Conservation (phyloP, 805 yeast genomes). For the Brettanomyces nanus region DNA sequence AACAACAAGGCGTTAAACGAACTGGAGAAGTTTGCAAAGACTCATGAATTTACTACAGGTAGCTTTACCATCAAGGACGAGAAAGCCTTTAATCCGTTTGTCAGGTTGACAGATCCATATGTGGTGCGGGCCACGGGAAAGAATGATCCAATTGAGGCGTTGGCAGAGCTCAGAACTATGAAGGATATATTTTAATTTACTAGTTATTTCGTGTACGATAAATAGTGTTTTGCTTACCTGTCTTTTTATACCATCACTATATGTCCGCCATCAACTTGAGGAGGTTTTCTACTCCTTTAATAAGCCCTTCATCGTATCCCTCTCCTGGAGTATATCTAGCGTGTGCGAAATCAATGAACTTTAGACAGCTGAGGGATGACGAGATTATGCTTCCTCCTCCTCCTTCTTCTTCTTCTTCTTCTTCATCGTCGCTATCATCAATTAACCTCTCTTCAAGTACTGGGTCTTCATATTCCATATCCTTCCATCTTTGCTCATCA, state of each 20-base stretch:
- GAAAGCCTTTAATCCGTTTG: constrained; percentile 76
- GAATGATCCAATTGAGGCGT: constrained; percentile 42
- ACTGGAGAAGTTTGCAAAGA: constrained; percentile 42
- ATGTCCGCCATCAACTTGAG: constrained; percentile 32
- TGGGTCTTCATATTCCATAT: constrained; percentile 32
- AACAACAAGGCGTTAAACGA: constrained; percentile 41
- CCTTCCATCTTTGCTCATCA: constrained; percentile 47
- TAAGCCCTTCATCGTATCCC: constrained; percentile 64
- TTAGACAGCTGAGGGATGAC: constrained; percentile 47
- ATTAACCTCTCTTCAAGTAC: constrained; percentile 19
- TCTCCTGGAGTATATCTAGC: constrained; percentile 52
- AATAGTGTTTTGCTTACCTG: background rate
- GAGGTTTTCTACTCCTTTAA: constrained; percentile 63
- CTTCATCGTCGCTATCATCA: constrained; percentile 16
- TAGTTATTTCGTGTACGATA: background rate
- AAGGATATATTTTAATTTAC: constrained; percentile 48
- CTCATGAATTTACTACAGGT: constrained; percentile 77
- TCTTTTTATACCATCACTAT: constrained; percentile 1
- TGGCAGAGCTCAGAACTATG: constrained; percentile 67
- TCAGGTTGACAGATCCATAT: constrained; percentile 62
- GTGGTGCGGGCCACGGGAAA: constrained; percentile 54
- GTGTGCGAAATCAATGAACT: constrained; percentile 89
- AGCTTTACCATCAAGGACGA: constrained; percentile 80
- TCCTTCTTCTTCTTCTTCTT: constrained; percentile 20
- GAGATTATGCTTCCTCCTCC: too few species aligned